Base-by-base conservation (phyloP, 108 stramenopile species). In the Discostella stelligeroides region DNA sequence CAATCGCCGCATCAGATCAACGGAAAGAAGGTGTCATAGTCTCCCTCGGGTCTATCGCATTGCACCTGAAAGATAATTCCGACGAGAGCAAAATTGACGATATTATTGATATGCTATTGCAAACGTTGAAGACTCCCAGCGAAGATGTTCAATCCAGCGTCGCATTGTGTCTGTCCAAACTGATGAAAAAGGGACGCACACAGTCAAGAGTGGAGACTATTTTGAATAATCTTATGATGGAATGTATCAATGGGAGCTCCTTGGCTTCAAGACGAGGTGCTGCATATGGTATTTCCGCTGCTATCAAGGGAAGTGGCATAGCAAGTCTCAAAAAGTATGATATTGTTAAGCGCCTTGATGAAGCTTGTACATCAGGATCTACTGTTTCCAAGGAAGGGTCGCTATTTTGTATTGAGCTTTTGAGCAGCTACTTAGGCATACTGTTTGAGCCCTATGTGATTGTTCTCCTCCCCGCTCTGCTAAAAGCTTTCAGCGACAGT, bases 401-500 rank as follows among this genome's bases (percentile, higher is more conserved):
- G n/a, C 80, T 99, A 17, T 95, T 97, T 72, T 92, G 92, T 4
- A 93, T 99, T 57, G 98, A 98, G 72, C 83, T 93, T 11, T 80
- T 99, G 39, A 95, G 96, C 68, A 76, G 68, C 14, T 70, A 94
- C 3, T 83, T 99, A 23, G 97, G 95, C 21, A 81, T 98, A 37
- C 89, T 99, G 7, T 99, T 99, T 70, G 99, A 99, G 70, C 99
- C 99, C 0, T 99, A 99, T 68, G 95, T 99, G 34, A 98, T 98
- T 39, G 95, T 94, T 10, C 80, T 99, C 8, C 85, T 99, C 1
- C 97, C 98, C 29, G 82, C 94, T n/a, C 85, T 99, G 42, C 84
- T 99, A 39, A 89, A 88, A 69, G 88, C 86, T 49, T 99, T 98
- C 83, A 85, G 90, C 43, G 98, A 99, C 56, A 81, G 86, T 50